Percentiles rank a stretch among this genome's conserved stretches.
Conservation (phyloP, 1,284 basidiomycete genomes). For the Blastosporella zonata region DNA sequence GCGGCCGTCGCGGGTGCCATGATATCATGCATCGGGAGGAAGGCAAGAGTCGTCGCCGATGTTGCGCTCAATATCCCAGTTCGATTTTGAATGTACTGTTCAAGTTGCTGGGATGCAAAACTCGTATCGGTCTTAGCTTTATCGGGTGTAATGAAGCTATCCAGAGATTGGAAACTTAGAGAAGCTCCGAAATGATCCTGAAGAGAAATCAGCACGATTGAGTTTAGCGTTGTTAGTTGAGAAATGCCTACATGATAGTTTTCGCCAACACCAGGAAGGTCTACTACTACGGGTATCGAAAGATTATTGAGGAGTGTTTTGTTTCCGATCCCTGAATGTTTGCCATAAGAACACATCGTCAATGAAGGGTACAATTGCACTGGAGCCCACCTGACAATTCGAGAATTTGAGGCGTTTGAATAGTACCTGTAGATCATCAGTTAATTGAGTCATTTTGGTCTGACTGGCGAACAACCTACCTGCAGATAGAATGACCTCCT, state of each 20-base stretch:
- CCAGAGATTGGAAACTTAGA: conserved; percentile 1
- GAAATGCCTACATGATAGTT: conserved; percentile 10
- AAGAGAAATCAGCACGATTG: background rate
- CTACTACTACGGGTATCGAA: conserved; percentile 11
- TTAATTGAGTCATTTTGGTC: background rate
- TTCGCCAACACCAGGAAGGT: conserved; percentile 17
- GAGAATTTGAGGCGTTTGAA: conserved; percentile 19
- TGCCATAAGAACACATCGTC: background rate
- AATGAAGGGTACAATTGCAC: background rate
- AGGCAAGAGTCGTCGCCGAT: conserved; percentile 8
- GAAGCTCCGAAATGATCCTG: conserved; percentile 8
- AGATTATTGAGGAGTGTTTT: conserved; percentile 7
- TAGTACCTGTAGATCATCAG: conserved; percentile 4
- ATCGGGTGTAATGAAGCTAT: background rate
- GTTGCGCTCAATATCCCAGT: conserved; percentile 9
- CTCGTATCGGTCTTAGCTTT: background rate
- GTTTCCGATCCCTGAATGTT: conserved; percentile 11
- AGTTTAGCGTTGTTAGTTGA: background rate
- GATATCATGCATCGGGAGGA: conserved; percentile 7
- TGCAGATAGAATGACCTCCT: conserved; percentile 17
- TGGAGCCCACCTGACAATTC: conserved; percentile 12
- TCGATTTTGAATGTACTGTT: conserved; percentile 3
- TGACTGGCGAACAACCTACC: conserved; percentile 1
- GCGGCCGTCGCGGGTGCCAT: background rate
- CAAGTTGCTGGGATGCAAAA: conserved; percentile 5